A percentile compares a stretch with the other conserved stretches of the same genome.
Evolutionary conservation across 73 alveolate genomes (phyloP).

Genomic region (Paramecium biaurelia): DNA sequence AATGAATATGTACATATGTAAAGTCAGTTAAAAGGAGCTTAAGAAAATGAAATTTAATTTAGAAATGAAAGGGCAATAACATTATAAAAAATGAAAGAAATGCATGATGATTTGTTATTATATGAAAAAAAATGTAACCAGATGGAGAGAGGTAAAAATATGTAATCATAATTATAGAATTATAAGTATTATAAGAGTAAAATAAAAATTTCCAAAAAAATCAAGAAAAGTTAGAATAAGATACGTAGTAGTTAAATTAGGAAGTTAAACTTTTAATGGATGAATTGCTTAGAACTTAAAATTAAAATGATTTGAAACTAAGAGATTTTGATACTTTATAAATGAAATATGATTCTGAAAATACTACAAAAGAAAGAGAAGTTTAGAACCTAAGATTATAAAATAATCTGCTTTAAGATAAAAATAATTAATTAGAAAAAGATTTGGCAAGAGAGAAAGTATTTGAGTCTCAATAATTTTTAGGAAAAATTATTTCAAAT

Average conservation of each 20-base stretch:
- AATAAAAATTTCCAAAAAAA: background rate
- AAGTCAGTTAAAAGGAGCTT: background rate
- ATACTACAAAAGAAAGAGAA: background rate
- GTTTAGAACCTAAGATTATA: background rate
- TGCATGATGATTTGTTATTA: background rate
- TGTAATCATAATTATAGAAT: background rate
- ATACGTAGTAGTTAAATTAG: background rate
- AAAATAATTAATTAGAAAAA: background rate
- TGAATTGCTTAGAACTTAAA: background rate
- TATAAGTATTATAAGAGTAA: background rate
- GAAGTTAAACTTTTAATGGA: background rate
- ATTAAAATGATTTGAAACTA: background rate
- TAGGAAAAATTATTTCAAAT: background rate
- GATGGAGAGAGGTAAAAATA: background rate
- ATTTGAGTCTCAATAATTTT: background rate
- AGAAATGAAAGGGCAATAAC: background rate
- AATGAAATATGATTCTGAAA: background rate
- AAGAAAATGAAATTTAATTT: background rate
- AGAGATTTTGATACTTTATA: background rate
- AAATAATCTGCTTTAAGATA: background rate
- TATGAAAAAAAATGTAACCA: background rate
- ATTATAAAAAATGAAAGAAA: background rate
- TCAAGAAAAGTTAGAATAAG: background rate
- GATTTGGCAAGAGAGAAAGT: background rate
- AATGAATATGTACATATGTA: background rate